Conservation (phyloP, 345 rosid species). For the Excoecaria cochinchinensis region DNA sequence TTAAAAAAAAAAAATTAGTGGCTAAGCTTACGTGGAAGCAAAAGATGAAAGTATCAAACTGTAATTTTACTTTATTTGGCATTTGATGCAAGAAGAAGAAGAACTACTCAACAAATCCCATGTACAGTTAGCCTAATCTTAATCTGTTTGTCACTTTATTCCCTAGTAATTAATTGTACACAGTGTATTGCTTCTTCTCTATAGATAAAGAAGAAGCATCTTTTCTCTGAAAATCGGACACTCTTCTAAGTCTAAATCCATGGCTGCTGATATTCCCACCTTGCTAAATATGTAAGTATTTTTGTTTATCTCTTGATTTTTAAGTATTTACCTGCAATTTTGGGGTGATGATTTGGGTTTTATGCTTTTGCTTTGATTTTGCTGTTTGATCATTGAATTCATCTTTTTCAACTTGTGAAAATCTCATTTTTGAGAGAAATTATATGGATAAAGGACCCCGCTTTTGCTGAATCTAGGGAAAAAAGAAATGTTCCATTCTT, state of each 20-base stretch:
- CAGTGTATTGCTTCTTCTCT: background rate
- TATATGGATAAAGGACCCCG: background rate
- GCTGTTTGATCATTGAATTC: background rate
- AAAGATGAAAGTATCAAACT: too few relatives aligned
- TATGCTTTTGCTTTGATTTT: background rate
- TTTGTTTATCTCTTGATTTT: background rate
- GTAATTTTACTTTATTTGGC: too few relatives aligned
- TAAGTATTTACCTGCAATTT: background rate
- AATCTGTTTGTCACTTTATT: too few relatives aligned
- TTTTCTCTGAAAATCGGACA: background rate
- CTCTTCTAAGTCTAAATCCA: background rate
- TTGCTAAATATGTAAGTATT: constrained; percentile 11
- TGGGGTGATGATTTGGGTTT: background rate
- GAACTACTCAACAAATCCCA: too few relatives aligned
- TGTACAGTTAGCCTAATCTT: too few relatives aligned
- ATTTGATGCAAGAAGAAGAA: too few relatives aligned
- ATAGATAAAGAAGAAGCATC: background rate
- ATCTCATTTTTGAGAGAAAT: background rate
- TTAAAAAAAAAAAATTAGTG: too few relatives aligned
- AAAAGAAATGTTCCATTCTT: background rate
- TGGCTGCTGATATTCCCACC: constrained; percentile 4
- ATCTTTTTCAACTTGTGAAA: background rate
- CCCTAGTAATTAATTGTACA: background rate
- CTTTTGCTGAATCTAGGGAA: background rate
- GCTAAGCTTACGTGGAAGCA: too few relatives aligned